phyloP scores from a whole-genome alignment of 202 grass and related monocot genomes.

The Dendrocalamus latiflorus region DNA sequence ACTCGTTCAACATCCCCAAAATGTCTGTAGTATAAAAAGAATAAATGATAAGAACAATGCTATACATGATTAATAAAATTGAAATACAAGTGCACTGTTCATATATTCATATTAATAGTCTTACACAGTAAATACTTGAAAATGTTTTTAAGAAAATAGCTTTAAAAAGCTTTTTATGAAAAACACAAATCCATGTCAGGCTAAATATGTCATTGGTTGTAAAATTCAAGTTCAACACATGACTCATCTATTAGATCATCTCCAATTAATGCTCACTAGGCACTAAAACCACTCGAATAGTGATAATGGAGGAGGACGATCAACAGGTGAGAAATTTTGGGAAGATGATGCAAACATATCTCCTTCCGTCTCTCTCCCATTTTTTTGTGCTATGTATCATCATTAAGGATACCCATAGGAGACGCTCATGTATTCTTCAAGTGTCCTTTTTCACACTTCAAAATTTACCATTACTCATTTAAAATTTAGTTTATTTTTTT shows the following conservation, averaged over 20 bases:
- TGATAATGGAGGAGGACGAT: not conserved
- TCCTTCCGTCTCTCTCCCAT: not conserved
- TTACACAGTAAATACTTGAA: not conserved
- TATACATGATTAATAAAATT: not conserved
- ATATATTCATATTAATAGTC: not conserved
- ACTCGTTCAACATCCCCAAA: not conserved
- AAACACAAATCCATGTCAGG: not conserved
- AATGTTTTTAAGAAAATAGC: not conserved
- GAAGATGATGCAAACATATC: not conserved
- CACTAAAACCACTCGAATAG: too few relatives aligned
- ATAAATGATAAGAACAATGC: not conserved
- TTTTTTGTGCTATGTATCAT: not conserved
- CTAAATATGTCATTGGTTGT: not conserved
- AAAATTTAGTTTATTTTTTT: not conserved
- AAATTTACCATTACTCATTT: not conserved
- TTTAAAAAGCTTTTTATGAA: not conserved
- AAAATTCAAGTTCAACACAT: not conserved
- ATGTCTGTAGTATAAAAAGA: not conserved
- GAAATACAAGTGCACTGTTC: not conserved
- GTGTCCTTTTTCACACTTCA: not conserved
- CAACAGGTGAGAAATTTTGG: not conserved
- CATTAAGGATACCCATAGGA: not conserved
- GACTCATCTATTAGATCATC: not conserved
- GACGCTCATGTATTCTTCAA: not conserved
- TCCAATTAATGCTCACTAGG: not conserved